Evolutionary conservation across 768 basidiomycete genomes (phyloP).

Genomic region (Rhodotorula paludigena): DNA sequence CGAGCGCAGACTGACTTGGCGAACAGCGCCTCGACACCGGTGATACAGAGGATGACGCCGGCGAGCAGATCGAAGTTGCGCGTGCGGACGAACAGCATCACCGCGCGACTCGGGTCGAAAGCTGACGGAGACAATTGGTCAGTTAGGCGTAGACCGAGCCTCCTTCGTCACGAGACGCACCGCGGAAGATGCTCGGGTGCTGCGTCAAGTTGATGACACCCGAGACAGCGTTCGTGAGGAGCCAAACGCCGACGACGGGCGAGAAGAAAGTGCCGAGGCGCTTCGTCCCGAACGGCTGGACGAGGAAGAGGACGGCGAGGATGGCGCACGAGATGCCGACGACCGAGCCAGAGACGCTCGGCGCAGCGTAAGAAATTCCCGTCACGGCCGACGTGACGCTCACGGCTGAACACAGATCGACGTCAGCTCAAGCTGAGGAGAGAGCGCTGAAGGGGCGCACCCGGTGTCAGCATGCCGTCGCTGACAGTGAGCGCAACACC

Average conservation of each 20-base stretch:
- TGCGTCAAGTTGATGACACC: constrained; percentile 30
- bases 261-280: constrained; percentile 56
- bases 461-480: constrained; percentile 62
- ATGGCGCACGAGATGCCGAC: constrained; percentile 61
- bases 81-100: constrained; percentile 64
- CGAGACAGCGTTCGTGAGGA: constrained; percentile 48
- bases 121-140: constrained; percentile 49
- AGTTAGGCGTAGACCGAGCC: too few species aligned
- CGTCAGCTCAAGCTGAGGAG: constrained; percentile 37
- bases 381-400: constrained; percentile 64
- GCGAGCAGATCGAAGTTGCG: constrained; percentile 59
- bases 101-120: constrained; percentile 62
- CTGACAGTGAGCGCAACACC: constrained; percentile 65
- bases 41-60: constrained; percentile 63
- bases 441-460: constrained; percentile 9
- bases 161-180: too few species aligned
- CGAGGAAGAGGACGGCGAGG: constrained; percentile 57
- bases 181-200: constrained; percentile 13
- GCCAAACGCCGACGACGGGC: constrained; percentile 60
- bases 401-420: constrained; percentile 51
- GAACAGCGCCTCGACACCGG: constrained; percentile 65
- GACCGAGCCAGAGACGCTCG: constrained; percentile 52
- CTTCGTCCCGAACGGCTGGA: constrained; percentile 60
- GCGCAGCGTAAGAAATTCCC: constrained; percentile 61
- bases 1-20: constrained; percentile 54